A percentile compares a stretch with the other conserved stretches of the same genome.
phyloP scores from a whole-genome alignment of 192 early-diverging fungal species.

The Entomortierella parvispora region DNA sequence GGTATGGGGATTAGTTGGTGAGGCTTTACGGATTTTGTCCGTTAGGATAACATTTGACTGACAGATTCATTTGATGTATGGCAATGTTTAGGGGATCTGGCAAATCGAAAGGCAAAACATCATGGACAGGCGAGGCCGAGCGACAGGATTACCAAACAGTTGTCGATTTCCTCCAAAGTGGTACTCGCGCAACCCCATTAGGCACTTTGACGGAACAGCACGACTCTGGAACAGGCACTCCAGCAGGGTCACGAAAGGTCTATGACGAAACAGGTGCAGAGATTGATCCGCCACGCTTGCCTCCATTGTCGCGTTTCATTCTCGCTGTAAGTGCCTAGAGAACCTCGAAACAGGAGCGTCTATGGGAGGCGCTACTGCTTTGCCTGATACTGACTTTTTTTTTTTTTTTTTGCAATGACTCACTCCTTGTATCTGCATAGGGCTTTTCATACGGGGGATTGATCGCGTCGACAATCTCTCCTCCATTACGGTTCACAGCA shows the following conservation, averaged over 20 bases:
- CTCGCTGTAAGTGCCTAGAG: constrained; percentile 15
- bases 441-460: constrained; percentile 47
- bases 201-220: neutral
- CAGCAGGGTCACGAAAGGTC: constrained; percentile 13
- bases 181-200: constrained; percentile 5
- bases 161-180: constrained; percentile 46
- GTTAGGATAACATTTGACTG: neutral
- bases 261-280: constrained; percentile 36
- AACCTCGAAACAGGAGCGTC: neutral
- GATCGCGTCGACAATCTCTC: constrained; percentile 45
- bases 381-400: neutral
- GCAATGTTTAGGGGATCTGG: constrained; percentile 39
- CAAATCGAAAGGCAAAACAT: constrained; percentile 53
- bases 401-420: neutral
- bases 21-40: neutral
- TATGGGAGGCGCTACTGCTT: neutral
- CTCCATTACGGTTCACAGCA: constrained; percentile 28
- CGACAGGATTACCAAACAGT: constrained; percentile 51
- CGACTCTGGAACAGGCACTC: neutral
- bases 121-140: constrained; percentile 54
- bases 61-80: too few species aligned
- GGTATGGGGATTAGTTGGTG: constrained; percentile 13
- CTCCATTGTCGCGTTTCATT: constrained; percentile 40
- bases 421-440: neutral
- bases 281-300: constrained; percentile 32